These are phyloP conservation scores for Aspergillus sp. DNA, from an alignment of 2,329 filamentous ascomycete species.

Conservation along the genomic window DNA sequence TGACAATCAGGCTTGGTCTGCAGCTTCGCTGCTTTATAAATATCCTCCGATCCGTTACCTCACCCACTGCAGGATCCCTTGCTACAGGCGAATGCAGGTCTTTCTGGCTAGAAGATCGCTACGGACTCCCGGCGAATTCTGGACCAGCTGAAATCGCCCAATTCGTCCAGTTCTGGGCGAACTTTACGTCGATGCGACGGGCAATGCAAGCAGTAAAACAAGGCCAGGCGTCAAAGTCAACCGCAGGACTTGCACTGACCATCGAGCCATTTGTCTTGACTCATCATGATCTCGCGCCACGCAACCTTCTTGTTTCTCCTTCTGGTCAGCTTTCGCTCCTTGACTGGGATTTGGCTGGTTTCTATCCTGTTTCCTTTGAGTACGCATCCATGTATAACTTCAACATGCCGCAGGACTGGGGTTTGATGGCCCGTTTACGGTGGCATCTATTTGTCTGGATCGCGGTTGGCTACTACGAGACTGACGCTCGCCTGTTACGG, in stretches of 20 bases:
- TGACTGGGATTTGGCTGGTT: conserved; percentile 19
- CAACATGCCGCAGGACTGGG: conserved; percentile 12
- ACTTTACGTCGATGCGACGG: conserved; percentile 15
- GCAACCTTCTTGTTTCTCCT: conserved; percentile 19
- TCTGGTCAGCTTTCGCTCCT: conserved; percentile 16
- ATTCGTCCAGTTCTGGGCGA: conserved; percentile 24
- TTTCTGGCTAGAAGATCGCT: conserved; percentile 25
- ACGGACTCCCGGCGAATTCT: conserved; percentile 18
- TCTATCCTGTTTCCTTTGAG: conserved; percentile 18
- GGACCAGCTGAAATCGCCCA: conserved; percentile 13
- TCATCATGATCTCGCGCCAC: conserved; percentile 22
- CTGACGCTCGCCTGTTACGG: background rate
- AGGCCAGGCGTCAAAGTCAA: background rate
- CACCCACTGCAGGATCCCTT: conserved; percentile 21
- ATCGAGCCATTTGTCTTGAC: conserved; percentile 16
- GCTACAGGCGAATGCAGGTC: conserved; percentile 13
- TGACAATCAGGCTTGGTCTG: conserved; percentile 18
- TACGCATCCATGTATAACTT: conserved; percentile 21
- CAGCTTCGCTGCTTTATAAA: conserved; percentile 22
- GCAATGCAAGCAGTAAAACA: conserved; percentile 13
- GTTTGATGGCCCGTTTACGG: conserved; percentile 56
- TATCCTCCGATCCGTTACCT: conserved; percentile 20
- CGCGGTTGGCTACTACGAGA: background rate
- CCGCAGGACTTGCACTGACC: background rate
- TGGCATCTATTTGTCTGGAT: conserved; percentile 56